Evolutionary conservation across 2,329 filamentous ascomycete species (phyloP).

Genomic region (Colletotrichum gloeosporioides): DNA sequence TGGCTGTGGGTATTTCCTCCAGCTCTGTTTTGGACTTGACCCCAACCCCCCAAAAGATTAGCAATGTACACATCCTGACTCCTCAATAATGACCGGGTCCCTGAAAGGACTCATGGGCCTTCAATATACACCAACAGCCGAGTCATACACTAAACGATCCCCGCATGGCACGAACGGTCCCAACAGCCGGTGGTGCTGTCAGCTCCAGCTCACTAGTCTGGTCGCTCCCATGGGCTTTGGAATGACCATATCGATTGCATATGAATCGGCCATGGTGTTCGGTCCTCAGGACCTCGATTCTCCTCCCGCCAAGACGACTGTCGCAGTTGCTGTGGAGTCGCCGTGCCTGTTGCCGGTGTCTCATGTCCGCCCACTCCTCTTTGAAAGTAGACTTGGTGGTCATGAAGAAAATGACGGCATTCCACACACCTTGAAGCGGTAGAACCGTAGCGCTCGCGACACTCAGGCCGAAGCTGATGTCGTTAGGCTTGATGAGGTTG

Average conservation of each 20-base stretch:
- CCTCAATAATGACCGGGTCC: not conserved
- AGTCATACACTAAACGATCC: conserved; percentile 17
- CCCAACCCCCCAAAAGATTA: not conserved
- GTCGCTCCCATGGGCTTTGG: conserved; percentile 15
- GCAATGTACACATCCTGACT: not conserved
- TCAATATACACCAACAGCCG: not conserved
- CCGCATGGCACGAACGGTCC: conserved; percentile 5
- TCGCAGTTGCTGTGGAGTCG: conserved; percentile 9
- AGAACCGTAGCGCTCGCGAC: conserved; percentile 74
- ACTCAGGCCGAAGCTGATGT: conserved; percentile 68
- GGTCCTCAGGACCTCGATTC: not conserved
- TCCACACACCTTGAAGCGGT: conserved; percentile 82
- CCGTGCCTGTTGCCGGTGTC: not conserved
- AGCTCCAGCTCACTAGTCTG: conserved; percentile 20
- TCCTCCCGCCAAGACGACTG: not conserved
- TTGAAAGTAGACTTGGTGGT: conserved; percentile 59
- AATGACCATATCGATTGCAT: not conserved
- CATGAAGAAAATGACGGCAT: conserved; percentile 76
- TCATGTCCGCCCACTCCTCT: conserved; percentile 30
- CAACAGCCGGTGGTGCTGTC: not conserved
- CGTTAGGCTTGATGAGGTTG: conserved; percentile 60
- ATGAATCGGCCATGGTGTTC: not conserved
- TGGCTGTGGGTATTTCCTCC: not conserved
- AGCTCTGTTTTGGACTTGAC: not conserved
- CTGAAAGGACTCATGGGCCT: not conserved